A percentile compares a stretch with the other conserved stretches of the same genome.
Evolutionary conservation across 2,329 filamentous ascomycete genomes (phyloP).

Genomic region (Apiospora phragmitis): DNA sequence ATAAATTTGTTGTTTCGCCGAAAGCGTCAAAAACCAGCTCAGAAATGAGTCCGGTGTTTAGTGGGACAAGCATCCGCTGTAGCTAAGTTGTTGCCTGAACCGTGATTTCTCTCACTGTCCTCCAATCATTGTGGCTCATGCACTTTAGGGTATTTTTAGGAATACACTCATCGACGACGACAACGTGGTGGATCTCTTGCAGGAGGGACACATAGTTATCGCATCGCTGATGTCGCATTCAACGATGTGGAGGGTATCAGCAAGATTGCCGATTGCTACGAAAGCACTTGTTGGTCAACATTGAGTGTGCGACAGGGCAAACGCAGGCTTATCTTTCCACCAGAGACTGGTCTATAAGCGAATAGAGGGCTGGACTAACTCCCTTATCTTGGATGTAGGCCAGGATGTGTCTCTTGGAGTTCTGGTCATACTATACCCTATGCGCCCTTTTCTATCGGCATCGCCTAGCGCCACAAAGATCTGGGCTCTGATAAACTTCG

Average conservation of each 20-base stretch:
- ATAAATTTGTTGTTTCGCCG: constrained; percentile 13
- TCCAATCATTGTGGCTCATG: constrained; percentile 18
- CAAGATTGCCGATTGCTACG: constrained; percentile 34
- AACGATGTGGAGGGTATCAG: constrained; percentile 27
- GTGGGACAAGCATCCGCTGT: no score
- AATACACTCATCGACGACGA: no score
- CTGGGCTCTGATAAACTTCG: no score
- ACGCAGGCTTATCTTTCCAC: no score
- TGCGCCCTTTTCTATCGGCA: no score
- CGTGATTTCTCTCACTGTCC: constrained; percentile 15
- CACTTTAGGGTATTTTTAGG: constrained; percentile 17
- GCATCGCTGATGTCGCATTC: constrained; percentile 35
- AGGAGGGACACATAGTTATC: constrained; percentile 21
- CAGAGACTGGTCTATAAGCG: no score
- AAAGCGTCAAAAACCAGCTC: constrained; percentile 12
- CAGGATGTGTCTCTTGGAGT: no score
- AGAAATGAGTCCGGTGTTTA: no score
- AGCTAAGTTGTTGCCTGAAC: constrained; percentile 17
- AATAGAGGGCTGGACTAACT: no score
- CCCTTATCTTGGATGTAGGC: no score
- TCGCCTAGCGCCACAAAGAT: no score
- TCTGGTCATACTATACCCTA: no score
- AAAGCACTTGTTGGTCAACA: constrained; percentile 12
- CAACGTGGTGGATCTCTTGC: constrained; percentile 33
- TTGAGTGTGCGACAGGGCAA: constrained; percentile 28